Conservation (phyloP, 1,284 basidiomycete genomes). For the Apiotrichum sp. region DNA sequence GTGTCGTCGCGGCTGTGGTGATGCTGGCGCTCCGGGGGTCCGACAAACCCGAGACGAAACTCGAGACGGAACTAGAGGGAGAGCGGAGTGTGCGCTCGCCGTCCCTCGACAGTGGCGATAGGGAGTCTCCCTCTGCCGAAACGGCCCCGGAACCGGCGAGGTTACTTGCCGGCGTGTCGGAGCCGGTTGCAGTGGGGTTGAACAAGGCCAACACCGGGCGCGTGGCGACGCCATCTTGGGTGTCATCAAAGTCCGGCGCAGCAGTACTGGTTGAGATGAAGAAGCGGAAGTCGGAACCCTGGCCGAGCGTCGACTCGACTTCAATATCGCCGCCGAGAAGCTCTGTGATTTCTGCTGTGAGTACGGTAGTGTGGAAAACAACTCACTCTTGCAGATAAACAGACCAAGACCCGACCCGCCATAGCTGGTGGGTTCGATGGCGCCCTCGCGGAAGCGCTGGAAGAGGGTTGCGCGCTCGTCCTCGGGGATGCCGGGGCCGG, state of each 20-base stretch:
- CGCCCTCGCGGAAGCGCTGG: slow-evolving; percentile 36
- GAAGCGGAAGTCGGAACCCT: slow-evolving; percentile 45
- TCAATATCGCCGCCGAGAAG: slow-evolving; percentile 42
- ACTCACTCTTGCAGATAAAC: slow-evolving; percentile 29
- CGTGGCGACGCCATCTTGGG: too few relatives aligned
- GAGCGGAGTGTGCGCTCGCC: too few relatives aligned
- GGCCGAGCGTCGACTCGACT: slow-evolving; percentile 31
- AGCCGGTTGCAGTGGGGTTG: too few relatives aligned
- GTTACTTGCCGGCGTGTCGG: too few relatives aligned
- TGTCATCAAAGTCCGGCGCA: too few relatives aligned
- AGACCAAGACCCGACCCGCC: slow-evolving; percentile 37
- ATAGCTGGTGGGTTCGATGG: slow-evolving; percentile 25
- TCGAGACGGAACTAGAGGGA: too few relatives aligned
- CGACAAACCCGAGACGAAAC: too few relatives aligned
- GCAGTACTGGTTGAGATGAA: slow-evolving; percentile 34
- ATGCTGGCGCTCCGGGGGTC: too few relatives aligned
- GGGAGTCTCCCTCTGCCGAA: too few relatives aligned
- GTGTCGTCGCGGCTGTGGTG: neutral
- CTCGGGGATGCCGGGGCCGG: slow-evolving; percentile 41
- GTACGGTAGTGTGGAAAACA: neutral
- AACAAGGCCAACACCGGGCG: too few relatives aligned
- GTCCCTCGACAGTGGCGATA: too few relatives aligned
- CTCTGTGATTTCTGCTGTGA: slow-evolving; percentile 32
- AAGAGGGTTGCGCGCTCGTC: slow-evolving; percentile 40
- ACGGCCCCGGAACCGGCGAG: too few relatives aligned